Base-by-base conservation (phyloP, 805 yeast species). In the Lipomyces orientalis region DNA sequence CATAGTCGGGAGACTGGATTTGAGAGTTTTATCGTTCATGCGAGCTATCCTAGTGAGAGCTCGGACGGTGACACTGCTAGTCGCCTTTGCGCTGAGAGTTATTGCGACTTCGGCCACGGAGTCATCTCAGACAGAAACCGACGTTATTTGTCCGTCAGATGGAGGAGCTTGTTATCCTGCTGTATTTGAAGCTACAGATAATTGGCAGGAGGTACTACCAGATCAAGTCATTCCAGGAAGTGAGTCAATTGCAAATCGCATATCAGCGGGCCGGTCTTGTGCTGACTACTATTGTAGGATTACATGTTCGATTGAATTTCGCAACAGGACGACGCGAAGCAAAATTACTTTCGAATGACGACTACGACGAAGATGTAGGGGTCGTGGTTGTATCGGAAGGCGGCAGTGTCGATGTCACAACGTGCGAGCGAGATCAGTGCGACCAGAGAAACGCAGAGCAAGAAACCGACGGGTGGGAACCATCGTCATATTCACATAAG, bases 311-410 rank as follows among this genome's bases (percentile, higher is more conserved):
- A 71, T 73, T 93, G 72, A 88, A 91, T 76, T 78, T 93, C 65
- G 91, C 88, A n/a, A 87, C 93, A 0, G 88, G 89, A 22, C 77
- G 79, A 34, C 86, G 84, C 73, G 90, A 89, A 76, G 97, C 97
- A 0, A 90, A 87, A 71, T 68, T 89, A 4, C 72, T 86, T 68
- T 84, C 81, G 34, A 75, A 75, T 4, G 79, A 75, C 16, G 71
- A 61, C 51, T 60, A 43, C 14, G 57, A 46, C 56, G 64, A 59
- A 22, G 61, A 76, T 9, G 68, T 73, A 2, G 65, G 70, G 39
- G 68, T 66, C 0, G 60, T 64, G 14, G 64, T 74, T 1, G 64
- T 74, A 0, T 75, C 76, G 5, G 22, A 67, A 5, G 63, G 39
- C 25, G 33, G 31, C 14, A 51, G 51, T 16, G 65, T 58, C 25